Conservation (phyloP, 108 stramenopile genomes). For the Epipyxis sp. region DNA sequence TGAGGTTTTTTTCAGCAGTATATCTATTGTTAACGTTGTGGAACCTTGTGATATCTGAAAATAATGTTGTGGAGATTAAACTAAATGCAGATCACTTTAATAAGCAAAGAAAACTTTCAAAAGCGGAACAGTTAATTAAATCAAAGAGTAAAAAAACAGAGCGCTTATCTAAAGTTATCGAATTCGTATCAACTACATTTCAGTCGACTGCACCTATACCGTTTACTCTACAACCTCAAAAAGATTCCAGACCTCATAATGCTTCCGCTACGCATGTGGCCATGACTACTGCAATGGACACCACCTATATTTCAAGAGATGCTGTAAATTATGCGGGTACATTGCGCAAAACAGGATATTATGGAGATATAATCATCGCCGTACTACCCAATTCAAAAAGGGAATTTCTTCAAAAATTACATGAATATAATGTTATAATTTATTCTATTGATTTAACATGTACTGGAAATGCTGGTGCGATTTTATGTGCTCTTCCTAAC, state of each 20-base stretch:
- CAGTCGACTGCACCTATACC: too few relatives aligned
- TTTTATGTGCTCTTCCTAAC: not conserved
- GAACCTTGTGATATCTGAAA: too few relatives aligned
- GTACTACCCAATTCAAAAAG: not conserved
- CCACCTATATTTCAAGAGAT: slow-evolving; percentile 1
- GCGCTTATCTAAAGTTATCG: too few relatives aligned
- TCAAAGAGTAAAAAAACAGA: too few relatives aligned
- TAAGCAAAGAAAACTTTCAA: too few relatives aligned
- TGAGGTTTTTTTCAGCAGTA: too few relatives aligned
- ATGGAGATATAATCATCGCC: slow-evolving; percentile 14
- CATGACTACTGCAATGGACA: not conserved
- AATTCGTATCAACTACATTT: too few relatives aligned
- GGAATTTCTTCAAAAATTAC: not conserved
- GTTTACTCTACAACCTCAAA: too few relatives aligned
- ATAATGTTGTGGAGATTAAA: too few relatives aligned
- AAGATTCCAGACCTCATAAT: not conserved
- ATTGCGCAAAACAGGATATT: not conserved
- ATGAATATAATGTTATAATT: not conserved
- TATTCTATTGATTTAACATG: not conserved
- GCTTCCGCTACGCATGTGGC: not conserved
- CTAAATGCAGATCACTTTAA: too few relatives aligned
- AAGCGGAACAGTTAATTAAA: too few relatives aligned
- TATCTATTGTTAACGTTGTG: too few relatives aligned
- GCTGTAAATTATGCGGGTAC: not conserved
- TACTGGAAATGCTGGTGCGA: not conserved